phyloP scores from a whole-genome alignment of 2,329 filamentous ascomycete genomes.

The Diaporthe australafricana region DNA sequence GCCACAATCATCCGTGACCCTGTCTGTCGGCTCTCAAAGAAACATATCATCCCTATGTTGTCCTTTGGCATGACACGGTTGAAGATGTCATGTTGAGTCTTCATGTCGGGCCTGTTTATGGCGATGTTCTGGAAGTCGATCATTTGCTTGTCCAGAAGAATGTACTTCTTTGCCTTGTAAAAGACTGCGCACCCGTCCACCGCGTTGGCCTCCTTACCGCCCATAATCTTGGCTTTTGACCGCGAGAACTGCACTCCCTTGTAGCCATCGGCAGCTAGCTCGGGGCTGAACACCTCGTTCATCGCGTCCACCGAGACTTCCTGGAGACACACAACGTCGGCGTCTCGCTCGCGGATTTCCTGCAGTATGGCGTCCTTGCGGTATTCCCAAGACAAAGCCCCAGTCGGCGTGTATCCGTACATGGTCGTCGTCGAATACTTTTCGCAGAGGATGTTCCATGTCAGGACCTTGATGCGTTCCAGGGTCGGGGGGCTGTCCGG shows the following conservation, averaged over 20 bases:
- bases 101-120: constrained; percentile 96
- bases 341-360: constrained; percentile 81
- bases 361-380: constrained; percentile 84
- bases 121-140: constrained; percentile 93
- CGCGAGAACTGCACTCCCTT: constrained; percentile 95
- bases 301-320: constrained; percentile 94
- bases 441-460: constrained; percentile 96
- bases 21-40: constrained; percentile 91
- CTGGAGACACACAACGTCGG: constrained; percentile 93
- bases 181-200: constrained; percentile 98
- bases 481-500: constrained; percentile 69
- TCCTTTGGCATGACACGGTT: constrained; percentile 99
- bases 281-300: constrained; percentile 89
- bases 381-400: constrained; percentile 87
- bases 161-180: constrained; percentile 95
- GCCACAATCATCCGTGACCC: constrained; percentile 93
- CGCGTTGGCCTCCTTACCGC: constrained; percentile 85
- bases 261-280: constrained; percentile 88
- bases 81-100: constrained; percentile 96
- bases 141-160: constrained; percentile 92
- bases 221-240: constrained; percentile 90
- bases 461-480: constrained; percentile 86
- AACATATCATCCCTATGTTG: constrained; percentile 92
- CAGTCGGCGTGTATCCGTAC: constrained; percentile 91
- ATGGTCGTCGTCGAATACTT: constrained; percentile 86